Evolutionary conservation across 768 basidiomycete genomes (phyloP).

Genomic region (Cystofilobasidium capitatum): DNA sequence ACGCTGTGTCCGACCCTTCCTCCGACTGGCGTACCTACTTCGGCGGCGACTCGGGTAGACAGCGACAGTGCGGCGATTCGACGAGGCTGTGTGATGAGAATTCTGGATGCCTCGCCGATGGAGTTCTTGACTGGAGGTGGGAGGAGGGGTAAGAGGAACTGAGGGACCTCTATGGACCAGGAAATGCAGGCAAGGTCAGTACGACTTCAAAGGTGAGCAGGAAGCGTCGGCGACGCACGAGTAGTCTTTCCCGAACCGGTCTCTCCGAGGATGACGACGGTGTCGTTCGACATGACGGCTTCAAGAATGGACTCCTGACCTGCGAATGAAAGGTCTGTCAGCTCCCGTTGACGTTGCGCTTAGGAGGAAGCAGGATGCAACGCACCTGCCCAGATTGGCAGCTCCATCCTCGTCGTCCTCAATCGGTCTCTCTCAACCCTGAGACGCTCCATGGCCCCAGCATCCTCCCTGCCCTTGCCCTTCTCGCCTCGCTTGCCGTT

Average conservation of each 20-base stretch:
- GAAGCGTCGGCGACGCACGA: constrained; percentile 8
- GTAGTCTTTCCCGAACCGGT: constrained; percentile 31
- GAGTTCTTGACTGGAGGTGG: not conserved
- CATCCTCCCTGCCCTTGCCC: constrained; percentile 1
- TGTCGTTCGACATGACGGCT: constrained; percentile 45
- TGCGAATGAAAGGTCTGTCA: constrained; percentile 33
- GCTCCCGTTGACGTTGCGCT: not conserved
- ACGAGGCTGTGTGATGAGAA: constrained; percentile 25
- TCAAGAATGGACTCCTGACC: constrained; percentile 66
- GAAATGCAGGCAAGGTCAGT: not conserved
- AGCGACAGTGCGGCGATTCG: constrained; percentile 25
- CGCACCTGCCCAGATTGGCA: constrained; percentile 71
- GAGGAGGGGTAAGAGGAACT: constrained; percentile 22
- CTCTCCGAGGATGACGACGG: constrained; percentile 27
- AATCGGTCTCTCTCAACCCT: not conserved
- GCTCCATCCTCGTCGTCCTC: constrained; percentile 39
- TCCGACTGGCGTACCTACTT: constrained; percentile 21
- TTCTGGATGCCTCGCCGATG: not conserved
- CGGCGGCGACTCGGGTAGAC: constrained; percentile 22
- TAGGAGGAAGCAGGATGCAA: constrained; percentile 6
- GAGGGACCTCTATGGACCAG: constrained; percentile 20
- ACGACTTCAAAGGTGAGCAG: not conserved
- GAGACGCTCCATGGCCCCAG: constrained; percentile 2
- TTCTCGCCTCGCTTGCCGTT: not conserved
- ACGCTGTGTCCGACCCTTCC: constrained; percentile 21